Percentiles rank a stretch among this genome's conserved stretches.
Evolutionary conservation across 1,139 yeast species (phyloP).

Genomic region (Taphrina pruni): DNA sequence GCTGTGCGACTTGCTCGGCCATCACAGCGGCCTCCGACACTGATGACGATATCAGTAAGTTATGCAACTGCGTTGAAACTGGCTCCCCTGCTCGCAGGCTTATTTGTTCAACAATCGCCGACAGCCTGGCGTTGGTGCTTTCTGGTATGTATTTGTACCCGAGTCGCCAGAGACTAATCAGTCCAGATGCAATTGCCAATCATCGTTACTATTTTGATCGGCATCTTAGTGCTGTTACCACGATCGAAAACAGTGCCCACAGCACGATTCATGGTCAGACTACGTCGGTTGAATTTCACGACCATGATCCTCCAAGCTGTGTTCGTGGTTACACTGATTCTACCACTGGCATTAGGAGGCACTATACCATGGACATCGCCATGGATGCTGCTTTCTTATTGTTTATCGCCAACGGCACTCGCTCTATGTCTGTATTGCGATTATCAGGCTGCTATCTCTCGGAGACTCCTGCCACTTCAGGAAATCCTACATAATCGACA

Average conservation of each 20-base stretch:
- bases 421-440: neutral
- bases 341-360: slow-evolving; percentile 7
- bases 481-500: slow-evolving; percentile 2
- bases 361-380: neutral
- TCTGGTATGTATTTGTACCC: neutral
- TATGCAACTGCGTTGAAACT: neutral
- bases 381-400: neutral
- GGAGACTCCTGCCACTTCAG: neutral
- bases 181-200: neutral
- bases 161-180: neutral
- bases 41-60: slow-evolving; percentile 2
- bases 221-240: neutral
- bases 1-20: slow-evolving; percentile 8
- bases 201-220: neutral
- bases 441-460: neutral
- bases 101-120: neutral
- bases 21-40: neutral
- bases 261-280: neutral
- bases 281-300: neutral
- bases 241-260: slow-evolving; percentile 2
- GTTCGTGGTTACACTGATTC: neutral
- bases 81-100: neutral
- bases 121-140: slow-evolving; percentile 8
- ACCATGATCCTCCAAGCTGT: neutral
- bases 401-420: neutral